Evolutionary conservation across 1,139 yeast species (phyloP).

Genomic region (Yamadazyma sp.): DNA sequence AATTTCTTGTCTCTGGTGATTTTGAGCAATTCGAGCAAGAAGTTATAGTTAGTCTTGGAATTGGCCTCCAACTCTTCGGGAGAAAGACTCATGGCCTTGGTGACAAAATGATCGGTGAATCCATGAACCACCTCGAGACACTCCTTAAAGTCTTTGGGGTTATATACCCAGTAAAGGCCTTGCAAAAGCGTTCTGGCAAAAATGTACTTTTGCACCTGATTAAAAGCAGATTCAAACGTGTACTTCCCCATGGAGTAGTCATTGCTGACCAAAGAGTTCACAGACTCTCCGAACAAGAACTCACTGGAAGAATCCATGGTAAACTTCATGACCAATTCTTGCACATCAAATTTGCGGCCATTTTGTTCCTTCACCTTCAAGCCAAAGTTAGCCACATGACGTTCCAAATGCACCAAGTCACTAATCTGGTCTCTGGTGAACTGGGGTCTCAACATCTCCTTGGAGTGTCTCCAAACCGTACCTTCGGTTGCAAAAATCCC

Average conservation of each 20-base stretch:
- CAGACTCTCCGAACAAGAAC: slow-evolving; percentile 49
- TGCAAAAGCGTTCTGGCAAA: slow-evolving; percentile 36
- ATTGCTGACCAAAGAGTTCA: slow-evolving; percentile 22
- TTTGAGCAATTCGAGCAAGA: slow-evolving; percentile 45
- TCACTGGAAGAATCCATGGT: slow-evolving; percentile 55
- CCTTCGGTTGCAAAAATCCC: slow-evolving; percentile 62
- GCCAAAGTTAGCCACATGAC: slow-evolving; percentile 40
- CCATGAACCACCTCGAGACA: slow-evolving; percentile 26
- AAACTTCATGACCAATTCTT: slow-evolving; percentile 37
- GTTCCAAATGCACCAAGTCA: slow-evolving; percentile 46
- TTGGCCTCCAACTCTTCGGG: slow-evolving; percentile 28
- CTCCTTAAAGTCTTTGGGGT: slow-evolving; percentile 30
- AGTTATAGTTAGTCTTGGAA: slow-evolving; percentile 38
- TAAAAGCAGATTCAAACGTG: slow-evolving; percentile 37
- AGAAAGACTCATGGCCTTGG: slow-evolving; percentile 24
- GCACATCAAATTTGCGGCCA: slow-evolving; percentile 34
- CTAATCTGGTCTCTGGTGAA: slow-evolving; percentile 56
- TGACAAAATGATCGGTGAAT: slow-evolving; percentile 26
- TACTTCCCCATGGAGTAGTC: slow-evolving; percentile 23
- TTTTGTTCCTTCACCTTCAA: slow-evolving; percentile 25
- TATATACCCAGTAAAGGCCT: slow-evolving; percentile 29
- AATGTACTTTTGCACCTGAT: slow-evolving; percentile 33
- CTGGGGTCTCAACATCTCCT: slow-evolving; percentile 59
- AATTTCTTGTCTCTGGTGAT: slow-evolving; percentile 45
- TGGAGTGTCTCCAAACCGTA: slow-evolving; percentile 56